Evolutionary conservation across 164 flowering plant genomes (phyloP).

Genomic region (Santalum album): DNA sequence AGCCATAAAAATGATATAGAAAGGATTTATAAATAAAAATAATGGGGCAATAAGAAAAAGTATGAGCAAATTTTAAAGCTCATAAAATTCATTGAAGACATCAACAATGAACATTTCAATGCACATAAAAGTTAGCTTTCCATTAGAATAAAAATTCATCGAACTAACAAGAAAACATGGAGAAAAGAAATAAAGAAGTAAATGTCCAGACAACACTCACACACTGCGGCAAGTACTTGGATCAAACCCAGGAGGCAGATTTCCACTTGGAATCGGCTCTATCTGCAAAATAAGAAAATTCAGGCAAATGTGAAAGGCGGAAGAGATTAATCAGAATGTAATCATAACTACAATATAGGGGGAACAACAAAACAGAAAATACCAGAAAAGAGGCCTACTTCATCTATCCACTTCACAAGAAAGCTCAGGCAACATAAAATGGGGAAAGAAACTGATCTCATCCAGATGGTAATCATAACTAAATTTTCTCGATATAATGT

Average conservation of each 20-base stretch:
- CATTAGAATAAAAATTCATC: no score
- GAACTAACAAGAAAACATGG: neutral
- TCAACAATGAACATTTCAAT: no score
- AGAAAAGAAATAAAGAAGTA: slow-evolving; percentile 13
- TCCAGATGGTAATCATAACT: neutral
- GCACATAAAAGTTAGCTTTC: no score
- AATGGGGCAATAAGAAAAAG: no score
- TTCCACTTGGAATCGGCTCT: slow-evolving; percentile 98
- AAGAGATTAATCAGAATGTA: no score
- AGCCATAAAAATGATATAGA: no score
- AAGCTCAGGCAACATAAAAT: neutral
- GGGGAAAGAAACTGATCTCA: neutral
- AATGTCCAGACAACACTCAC: slow-evolving; percentile 72
- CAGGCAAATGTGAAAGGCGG: slow-evolving; percentile 26
- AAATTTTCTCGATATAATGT: neutral
- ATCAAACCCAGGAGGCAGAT: slow-evolving; percentile 99
- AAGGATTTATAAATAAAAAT: no score
- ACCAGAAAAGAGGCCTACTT: slow-evolving; percentile 5
- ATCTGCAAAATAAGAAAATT: slow-evolving; percentile 82
- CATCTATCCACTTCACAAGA: slow-evolving; percentile 6
- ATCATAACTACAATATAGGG: no score
- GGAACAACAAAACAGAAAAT: slow-evolving; percentile 7
- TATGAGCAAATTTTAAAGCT: no score
- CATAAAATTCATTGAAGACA: no score
- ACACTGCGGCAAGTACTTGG: slow-evolving; percentile 99